phyloP scores from a whole-genome alignment of 2,329 filamentous ascomycete genomes.

The Penicillium capsulatum region DNA sequence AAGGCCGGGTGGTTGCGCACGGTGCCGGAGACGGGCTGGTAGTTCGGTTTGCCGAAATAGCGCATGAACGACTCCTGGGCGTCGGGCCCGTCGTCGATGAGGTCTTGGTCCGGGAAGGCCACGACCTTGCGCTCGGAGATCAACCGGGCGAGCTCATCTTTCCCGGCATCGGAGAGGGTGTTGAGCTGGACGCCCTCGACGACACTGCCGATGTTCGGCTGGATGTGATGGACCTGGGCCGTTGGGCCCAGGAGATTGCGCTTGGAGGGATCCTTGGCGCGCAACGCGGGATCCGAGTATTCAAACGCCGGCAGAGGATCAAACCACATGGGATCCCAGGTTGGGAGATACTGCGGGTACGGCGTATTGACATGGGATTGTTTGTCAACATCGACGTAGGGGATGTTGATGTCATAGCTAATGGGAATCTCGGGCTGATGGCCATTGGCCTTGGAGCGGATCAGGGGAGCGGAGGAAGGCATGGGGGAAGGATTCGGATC shows the following conservation, averaged over 20 bases:
- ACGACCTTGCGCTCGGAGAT: constrained; percentile 63
- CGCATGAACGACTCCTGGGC: constrained; percentile 44
- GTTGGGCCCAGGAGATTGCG: constrained; percentile 32
- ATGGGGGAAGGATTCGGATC: constrained; percentile 12
- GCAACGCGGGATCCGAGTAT: constrained; percentile 46
- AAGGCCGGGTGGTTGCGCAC: constrained; percentile 43
- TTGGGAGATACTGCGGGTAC: constrained; percentile 46
- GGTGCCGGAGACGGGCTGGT: constrained; percentile 44
- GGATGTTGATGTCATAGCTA: constrained; percentile 48
- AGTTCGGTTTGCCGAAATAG: constrained; percentile 46
- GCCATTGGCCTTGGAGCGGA: constrained; percentile 26
- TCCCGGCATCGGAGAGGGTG: constrained; percentile 45
- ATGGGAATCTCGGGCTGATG: constrained; percentile 33
- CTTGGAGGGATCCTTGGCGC: constrained; percentile 40
- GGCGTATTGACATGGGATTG: constrained; percentile 36
- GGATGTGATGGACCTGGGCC: constrained; percentile 38
- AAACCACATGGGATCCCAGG: constrained; percentile 47
- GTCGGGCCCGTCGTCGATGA: constrained; percentile 44
- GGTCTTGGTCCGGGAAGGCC: constrained; percentile 51
- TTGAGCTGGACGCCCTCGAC: constrained; percentile 47
- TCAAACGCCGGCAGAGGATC: constrained; percentile 44
- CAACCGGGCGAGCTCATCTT: constrained; percentile 56
- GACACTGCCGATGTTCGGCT: constrained; percentile 42
- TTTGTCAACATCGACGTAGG: constrained; percentile 44
- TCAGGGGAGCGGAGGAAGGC: constrained; percentile 33